A percentile compares a stretch with the other conserved stretches of the same genome.
Evolutionary conservation across 805 yeast genomes (phyloP).

Genomic region (Wickerhamiella occidentalis): DNA sequence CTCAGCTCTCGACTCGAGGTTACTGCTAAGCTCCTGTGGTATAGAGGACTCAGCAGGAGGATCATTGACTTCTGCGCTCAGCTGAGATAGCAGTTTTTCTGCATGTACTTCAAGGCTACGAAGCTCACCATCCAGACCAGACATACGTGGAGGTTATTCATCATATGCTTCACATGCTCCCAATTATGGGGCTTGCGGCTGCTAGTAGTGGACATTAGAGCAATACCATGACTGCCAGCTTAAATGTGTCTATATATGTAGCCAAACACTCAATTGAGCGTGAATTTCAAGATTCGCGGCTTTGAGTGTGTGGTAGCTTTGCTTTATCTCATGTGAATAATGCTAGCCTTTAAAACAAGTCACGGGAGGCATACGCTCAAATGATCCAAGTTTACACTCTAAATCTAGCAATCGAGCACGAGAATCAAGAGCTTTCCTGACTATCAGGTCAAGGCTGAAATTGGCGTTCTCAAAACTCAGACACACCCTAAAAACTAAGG

Average conservation of each 20-base stretch:
- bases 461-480: neutral
- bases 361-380: too few relatives aligned
- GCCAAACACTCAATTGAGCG: too few relatives aligned
- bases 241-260: too few relatives aligned
- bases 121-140: conserved; percentile 8
- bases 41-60: conserved; percentile 40
- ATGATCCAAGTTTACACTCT: too few relatives aligned
- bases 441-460: neutral
- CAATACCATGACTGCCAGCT: too few relatives aligned
- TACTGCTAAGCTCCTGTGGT: conserved; percentile 39
- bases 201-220: too few relatives aligned
- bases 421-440: too few relatives aligned
- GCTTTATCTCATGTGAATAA: too few relatives aligned
- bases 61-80: conserved; percentile 43
- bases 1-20: conserved; percentile 33
- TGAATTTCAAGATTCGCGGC: too few relatives aligned
- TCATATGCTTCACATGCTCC: neutral
- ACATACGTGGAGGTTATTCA: neutral
- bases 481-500: neutral
- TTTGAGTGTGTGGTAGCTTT: too few relatives aligned
- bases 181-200: neutral
- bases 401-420: too few relatives aligned
- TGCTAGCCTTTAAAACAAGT: too few relatives aligned
- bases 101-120: conserved; percentile 56
- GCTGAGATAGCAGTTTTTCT: conserved; percentile 39